A percentile compares a stretch with the other conserved stretches of the same genome.
Evolutionary conservation across 768 basidiomycete genomes (phyloP).

Genomic region (Mycena sanguinolenta): DNA sequence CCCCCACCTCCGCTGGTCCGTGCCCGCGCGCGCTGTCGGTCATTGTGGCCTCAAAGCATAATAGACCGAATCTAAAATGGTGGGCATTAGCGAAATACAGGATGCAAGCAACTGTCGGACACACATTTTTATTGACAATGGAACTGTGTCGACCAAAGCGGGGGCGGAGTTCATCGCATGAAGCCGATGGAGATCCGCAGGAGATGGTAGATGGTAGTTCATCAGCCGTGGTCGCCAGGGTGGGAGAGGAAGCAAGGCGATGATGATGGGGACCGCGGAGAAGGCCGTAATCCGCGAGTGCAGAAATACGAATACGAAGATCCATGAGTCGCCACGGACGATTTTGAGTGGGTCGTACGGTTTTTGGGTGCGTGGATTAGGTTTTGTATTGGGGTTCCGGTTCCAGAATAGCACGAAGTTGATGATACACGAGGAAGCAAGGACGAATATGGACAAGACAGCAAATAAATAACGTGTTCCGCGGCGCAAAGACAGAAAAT

Average conservation of each 20-base stretch:
- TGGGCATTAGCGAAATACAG: neutral
- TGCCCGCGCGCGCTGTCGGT: neutral
- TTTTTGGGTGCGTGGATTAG: neutral
- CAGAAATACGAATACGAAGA: no score
- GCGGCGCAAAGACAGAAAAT: slow-evolving; percentile 1
- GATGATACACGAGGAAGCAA: slow-evolving; percentile 33
- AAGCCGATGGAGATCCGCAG: no score
- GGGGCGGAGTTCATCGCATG: neutral
- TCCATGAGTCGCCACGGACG: no score
- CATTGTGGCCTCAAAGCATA: slow-evolving; percentile 8
- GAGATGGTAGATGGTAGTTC: no score
- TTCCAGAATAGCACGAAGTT: neutral
- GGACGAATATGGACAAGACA: slow-evolving; percentile 39
- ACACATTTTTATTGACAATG: slow-evolving; percentile 79
- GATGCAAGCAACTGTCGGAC: slow-evolving; percentile 43
- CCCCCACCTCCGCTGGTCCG: neutral
- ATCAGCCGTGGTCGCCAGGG: no score
- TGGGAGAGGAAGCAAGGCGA: no score
- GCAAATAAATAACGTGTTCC: slow-evolving; percentile 40
- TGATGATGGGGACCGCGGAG: neutral
- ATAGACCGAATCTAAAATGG: slow-evolving; percentile 6
- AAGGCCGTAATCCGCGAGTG: slow-evolving; percentile 27
- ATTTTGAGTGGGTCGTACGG: slow-evolving; percentile 17
- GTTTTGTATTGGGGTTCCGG: no score
- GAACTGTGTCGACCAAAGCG: slow-evolving; percentile 54